A percentile compares a stretch with the other conserved stretches of the same genome.
phyloP scores from a whole-genome alignment of 208 protist genomes.

The Leishmania amazonensis region DNA sequence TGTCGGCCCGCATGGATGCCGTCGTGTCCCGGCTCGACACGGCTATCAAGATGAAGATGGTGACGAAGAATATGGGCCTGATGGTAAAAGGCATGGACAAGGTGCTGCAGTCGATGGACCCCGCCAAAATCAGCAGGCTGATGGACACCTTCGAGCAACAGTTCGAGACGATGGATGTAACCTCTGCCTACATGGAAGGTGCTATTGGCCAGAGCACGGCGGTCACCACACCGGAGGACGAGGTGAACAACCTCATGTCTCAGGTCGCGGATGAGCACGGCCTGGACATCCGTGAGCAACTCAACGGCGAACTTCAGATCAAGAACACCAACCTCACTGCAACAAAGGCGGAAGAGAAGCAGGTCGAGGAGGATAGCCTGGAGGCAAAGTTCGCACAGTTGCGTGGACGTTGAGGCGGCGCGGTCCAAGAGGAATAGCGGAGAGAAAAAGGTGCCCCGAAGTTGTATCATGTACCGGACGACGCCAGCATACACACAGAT shows the following conservation, averaged over 20 bases:
- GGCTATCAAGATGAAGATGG: constrained; percentile 94
- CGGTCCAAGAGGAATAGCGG: not conserved
- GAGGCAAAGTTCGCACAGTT: constrained; percentile 74
- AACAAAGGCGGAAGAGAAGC: constrained; percentile 22
- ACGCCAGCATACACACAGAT: not conserved
- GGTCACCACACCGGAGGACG: constrained; percentile 90
- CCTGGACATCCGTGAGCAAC: constrained; percentile 83
- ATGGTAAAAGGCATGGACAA: constrained; percentile 96
- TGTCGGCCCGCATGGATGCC: constrained; percentile 96
- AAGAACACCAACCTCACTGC: constrained; percentile 27
- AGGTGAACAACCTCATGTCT: constrained; percentile 92
- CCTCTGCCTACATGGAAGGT: constrained; percentile 92
- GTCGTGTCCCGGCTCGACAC: constrained; percentile 95
- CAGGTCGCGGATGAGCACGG: constrained; percentile 96
- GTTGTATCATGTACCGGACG: not conserved
- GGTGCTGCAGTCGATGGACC: constrained; percentile 94
- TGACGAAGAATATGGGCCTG: constrained; percentile 94
- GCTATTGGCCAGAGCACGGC: constrained; percentile 93
- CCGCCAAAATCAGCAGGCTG: constrained; percentile 84
- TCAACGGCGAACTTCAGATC: constrained; percentile 65
- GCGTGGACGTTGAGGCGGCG: constrained; percentile 44
- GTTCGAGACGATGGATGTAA: constrained; percentile 97
- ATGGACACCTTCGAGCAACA: constrained; percentile 99
- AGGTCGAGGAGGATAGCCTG: constrained; percentile 50
- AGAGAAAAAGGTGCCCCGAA: not conserved